Conservation (phyloP, 495 filamentous ascomycete genomes). For the Neurospora cerealis region DNA sequence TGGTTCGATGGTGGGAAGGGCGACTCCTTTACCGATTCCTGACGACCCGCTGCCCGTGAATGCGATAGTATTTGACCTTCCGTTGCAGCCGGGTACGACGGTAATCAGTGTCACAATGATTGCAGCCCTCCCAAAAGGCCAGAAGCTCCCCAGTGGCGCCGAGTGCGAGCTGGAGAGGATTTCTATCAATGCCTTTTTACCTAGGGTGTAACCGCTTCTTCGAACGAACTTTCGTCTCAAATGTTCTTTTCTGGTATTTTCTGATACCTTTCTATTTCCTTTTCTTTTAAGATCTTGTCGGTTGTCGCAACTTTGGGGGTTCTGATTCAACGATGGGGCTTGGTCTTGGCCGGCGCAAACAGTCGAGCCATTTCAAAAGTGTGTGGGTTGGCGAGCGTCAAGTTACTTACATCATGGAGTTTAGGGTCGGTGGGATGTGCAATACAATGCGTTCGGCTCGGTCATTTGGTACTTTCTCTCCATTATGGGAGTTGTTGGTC, state of each 20-base stretch:
- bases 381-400: not conserved
- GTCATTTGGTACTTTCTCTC: not conserved
- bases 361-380: not conserved
- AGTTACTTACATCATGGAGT: not conserved
- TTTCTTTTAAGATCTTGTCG: not conserved
- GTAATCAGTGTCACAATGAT: conserved; percentile 56
- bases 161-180: conserved; percentile 61
- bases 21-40: conserved; percentile 30
- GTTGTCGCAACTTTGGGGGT: not conserved
- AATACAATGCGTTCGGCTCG: not conserved
- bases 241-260: not conserved
- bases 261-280: not conserved
- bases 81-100: conserved; percentile 52
- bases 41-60: conserved; percentile 35
- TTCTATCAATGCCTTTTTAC: conserved; percentile 27
- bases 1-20: conserved; percentile 51
- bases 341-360: not conserved
- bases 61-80: conserved; percentile 50
- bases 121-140: conserved; percentile 49
- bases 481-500: not conserved
- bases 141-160: conserved; percentile 42
- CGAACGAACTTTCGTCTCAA: not conserved
- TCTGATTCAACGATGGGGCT: not conserved
- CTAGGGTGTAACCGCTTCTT: conserved; percentile 5
- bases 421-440: not conserved